Evolutionary conservation across 2,329 filamentous ascomycete species (phyloP).

Genomic region (Bipolaris victoriae): DNA sequence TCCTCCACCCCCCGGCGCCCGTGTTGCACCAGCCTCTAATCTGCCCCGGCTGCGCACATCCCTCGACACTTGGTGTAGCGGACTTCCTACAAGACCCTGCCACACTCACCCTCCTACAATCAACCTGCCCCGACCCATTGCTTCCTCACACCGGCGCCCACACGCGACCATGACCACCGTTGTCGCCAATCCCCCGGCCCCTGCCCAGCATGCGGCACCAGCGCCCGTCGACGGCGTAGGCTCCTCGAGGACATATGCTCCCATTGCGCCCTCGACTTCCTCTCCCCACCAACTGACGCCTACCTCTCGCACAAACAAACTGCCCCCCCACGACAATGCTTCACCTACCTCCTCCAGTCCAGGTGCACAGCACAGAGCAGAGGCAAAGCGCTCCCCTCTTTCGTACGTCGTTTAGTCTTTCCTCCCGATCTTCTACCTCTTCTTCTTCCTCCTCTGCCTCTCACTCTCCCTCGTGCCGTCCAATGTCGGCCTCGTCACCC

Average conservation of each 20-base stretch:
- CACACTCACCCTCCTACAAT: conserved; percentile 42
- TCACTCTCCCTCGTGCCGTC: conserved; percentile 32
- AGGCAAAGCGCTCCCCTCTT: conserved; percentile 61
- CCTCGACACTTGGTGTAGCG: conserved; percentile 47
- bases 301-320: conserved; percentile 44
- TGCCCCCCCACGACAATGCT: conserved; percentile 46
- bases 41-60: conserved; percentile 37
- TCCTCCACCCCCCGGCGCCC: conserved; percentile 13
- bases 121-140: conserved; percentile 28
- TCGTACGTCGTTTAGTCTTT: conserved; percentile 53
- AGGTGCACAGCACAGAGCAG: conserved; percentile 48
- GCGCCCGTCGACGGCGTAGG: conserved; percentile 45
- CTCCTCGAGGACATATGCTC: conserved; percentile 52
- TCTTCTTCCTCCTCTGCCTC: not conserved
- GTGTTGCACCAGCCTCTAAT: conserved; percentile 38
- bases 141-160: conserved; percentile 22
- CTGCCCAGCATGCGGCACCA: conserved; percentile 48
- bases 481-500: conserved; percentile 31
- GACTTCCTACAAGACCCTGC: conserved; percentile 42
- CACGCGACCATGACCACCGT: conserved; percentile 54
- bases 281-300: conserved; percentile 49
- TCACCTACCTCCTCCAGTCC: conserved; percentile 50
- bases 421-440: conserved; percentile 31
- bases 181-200: conserved; percentile 52
- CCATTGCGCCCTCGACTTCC: conserved; percentile 53